Conservation (phyloP, 1,284 basidiomycete genomes). For the Cyathus olla region DNA sequence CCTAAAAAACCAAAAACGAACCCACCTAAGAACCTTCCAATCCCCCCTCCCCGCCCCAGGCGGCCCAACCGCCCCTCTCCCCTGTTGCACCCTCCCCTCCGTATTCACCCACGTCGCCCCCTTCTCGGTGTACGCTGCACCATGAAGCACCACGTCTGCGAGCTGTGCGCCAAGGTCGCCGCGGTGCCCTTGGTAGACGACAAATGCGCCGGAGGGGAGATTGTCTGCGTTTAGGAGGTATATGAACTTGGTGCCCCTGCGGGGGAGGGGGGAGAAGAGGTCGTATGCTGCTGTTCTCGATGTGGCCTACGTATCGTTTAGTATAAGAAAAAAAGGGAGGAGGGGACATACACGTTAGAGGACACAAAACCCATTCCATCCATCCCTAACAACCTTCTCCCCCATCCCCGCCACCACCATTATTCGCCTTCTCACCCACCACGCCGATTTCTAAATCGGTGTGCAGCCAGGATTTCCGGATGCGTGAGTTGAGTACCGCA, state of each 20-base stretch:
- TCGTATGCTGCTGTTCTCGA: constrained; percentile 98
- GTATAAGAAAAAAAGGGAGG: not conserved
- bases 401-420: no score
- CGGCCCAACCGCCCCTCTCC: constrained; percentile 93
- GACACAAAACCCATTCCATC: constrained; percentile 97
- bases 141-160: constrained; percentile 96
- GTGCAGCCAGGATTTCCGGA: constrained; percentile 95
- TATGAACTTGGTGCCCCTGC: constrained; percentile 94
- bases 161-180: constrained; percentile 97
- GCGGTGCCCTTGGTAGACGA: constrained; percentile 99
- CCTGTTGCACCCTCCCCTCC: constrained; percentile 93
- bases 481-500: constrained; percentile 96
- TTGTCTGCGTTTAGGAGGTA: constrained; percentile 97
- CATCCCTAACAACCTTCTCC: constrained; percentile 29
- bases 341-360: constrained; percentile 83
- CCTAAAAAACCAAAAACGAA: constrained; percentile 21
- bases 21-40: constrained; percentile 96
- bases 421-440: constrained; percentile 93
- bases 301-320: constrained; percentile 63
- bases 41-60: constrained; percentile 97
- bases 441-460: constrained; percentile 88
- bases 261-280: constrained; percentile 78
- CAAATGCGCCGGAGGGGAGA: constrained; percentile 85
- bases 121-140: constrained; percentile 97
- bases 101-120: constrained; percentile 96